Evolutionary conservation across 208 protist species (phyloP), one percentile per base, ranked within the genome.

Genomic region (Trypanosoma conorhini): DNA sequence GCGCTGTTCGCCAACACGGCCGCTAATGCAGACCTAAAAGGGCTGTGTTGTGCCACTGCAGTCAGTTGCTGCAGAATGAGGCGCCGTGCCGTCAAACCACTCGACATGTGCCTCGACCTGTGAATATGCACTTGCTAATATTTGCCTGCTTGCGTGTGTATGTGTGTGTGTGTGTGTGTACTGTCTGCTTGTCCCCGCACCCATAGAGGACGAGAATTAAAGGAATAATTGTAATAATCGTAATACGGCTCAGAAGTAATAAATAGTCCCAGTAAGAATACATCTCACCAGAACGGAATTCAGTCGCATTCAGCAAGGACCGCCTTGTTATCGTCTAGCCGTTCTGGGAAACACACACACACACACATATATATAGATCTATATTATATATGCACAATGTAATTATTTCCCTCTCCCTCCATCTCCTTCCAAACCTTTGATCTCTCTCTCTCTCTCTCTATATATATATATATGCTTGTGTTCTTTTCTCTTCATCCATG

Each of bases 21-120:
- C 0, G 77, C 72, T 7, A 83, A 48, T 55, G 85, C 44, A 55
- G 72, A 22, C 17, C 79, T 60, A 24, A 88, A 67, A 30, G 86
- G 89, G 61, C 80, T 77, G 79, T 89, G 85, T 51, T 81, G 67
- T 44, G 75, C 69, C 21, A 95, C 86, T 2, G 89, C 82, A 57
- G 67, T 73, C 40, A 92, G 78, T 71, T 95, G 91, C 56, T 92
- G 79, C 42, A 92, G 71, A 54, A 91, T 81, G 31, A 95, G 85
- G 19, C 82, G 79, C 21, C 86, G 78, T 30, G 88, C 72, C 3
- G 79, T 85, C 58, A 92, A 74, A 28, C 85, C 83, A 13, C 57
- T 55, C 8, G 72, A 57, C 72, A 76, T 76, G n/a, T 31, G 42
- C 40, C 44, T 42, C 30, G 19, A 22, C 28, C 30, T 63, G 17